Evolutionary conservation across 2,329 filamentous ascomycete species (phyloP), one percentile per base, ranked within the genome.

Genomic region (Venturia effusa): DNA sequence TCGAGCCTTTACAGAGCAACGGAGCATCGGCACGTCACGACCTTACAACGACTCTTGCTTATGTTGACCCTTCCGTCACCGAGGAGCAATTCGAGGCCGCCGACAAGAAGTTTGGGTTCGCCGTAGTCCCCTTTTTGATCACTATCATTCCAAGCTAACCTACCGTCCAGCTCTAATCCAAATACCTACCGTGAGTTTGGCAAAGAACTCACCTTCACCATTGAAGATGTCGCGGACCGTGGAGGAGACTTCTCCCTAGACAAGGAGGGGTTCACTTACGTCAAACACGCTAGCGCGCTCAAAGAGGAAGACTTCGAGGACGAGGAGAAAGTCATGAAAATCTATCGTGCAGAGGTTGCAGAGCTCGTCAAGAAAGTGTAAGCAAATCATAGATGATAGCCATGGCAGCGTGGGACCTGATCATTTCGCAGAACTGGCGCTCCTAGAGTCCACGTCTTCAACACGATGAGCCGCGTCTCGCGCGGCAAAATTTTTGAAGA

Each of bases 331-430:
- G 40, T 65, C 19, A 60, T 8, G 8, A n/a, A 17, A 39, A 7
- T 61, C 32, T 65, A 65, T n/a, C 60, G 61, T 40, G 54, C 64
- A 19, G 64, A 64, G 41, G 64, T 39, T 2, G 71, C 71, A 41
- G 66, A 73, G 45, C 62, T 76, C 13, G 62, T 76, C 30, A 76
- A 76, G 66, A 70, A 75, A 61, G 74, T 68, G 73, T 75, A 65
- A 22, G 66, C n/a, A n/a, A n/a, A n/a, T n/a, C n/a, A n/a, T n/a
- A n/a, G n/a, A n/a, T n/a, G n/a, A n/a, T n/a, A n/a, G n/a, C n/a
- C n/a, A n/a, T n/a, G n/a, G n/a, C n/a, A n/a, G n/a, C n/a, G n/a
- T n/a, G n/a, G n/a, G n/a, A n/a, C n/a, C n/a, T n/a, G n/a, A n/a
- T n/a, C n/a, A n/a, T n/a, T n/a, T n/a, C n/a, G n/a, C 15, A 62